A percentile compares a stretch with the other conserved stretches of the same genome.
Conservation (phyloP, 1,284 basidiomycete species). For the Sanghuangporus baumii region DNA sequence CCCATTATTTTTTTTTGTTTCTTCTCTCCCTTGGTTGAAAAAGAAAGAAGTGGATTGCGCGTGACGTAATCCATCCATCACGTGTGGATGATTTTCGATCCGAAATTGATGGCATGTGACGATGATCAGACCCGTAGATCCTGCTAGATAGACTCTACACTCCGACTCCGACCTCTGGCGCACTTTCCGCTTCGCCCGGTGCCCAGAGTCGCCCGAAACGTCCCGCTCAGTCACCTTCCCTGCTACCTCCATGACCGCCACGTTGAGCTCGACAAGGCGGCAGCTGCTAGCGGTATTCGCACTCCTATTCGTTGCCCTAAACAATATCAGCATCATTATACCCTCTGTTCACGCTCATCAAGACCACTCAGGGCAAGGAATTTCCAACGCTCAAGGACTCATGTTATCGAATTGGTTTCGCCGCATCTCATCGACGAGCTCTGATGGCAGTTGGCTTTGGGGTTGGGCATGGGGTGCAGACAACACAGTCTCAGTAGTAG, state of each 20-base stretch:
- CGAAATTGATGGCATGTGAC: not conserved
- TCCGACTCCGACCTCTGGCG: not conserved
- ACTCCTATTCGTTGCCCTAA: not conserved
- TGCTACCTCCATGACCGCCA: not conserved
- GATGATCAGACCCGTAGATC: not conserved
- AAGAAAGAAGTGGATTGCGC: not conserved
- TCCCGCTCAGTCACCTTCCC: not conserved
- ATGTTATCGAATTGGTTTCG: conserved; percentile 24
- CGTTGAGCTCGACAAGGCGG: not conserved
- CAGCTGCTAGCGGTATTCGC: not conserved
- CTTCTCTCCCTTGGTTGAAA: not conserved
- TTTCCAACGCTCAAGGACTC: not conserved
- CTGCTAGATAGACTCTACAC: not conserved
- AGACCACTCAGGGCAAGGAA: not conserved
- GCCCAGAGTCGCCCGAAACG: not conserved
- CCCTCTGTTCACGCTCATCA: not conserved
- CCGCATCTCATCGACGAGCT: conserved; percentile 22
- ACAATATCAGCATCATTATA: not conserved
- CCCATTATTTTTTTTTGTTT: not conserved
- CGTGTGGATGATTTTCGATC: not conserved
- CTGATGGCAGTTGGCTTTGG: conserved; percentile 36
- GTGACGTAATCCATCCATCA: not conserved
- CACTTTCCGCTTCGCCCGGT: not conserved
- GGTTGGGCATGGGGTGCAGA: conserved; percentile 62
- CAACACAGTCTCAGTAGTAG: conserved; percentile 73